A percentile compares a stretch with the other conserved stretches of the same genome.
These are phyloP conservation scores for Pleodorina starrii DNA, from an alignment of 139 green algal genomes.

Conservation along the genomic window DNA sequence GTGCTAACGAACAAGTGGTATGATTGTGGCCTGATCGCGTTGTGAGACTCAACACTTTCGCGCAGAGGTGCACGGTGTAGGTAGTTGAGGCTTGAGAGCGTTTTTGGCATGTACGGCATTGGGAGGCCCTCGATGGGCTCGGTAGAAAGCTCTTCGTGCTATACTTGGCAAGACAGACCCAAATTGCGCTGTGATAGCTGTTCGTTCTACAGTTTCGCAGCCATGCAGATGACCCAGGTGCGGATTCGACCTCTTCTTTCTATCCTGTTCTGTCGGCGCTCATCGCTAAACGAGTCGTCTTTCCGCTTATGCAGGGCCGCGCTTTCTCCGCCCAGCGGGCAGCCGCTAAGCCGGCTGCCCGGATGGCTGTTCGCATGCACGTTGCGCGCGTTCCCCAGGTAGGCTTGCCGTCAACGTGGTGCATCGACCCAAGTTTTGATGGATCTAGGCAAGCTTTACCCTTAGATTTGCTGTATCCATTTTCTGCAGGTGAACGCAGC, in stretches of 20 bases:
- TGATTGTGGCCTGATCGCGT: no score
- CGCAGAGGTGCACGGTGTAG: no score
- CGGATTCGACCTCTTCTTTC: background rate
- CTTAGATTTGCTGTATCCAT: background rate
- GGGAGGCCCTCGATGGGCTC: no score
- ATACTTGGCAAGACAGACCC: no score
- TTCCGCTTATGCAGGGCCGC: background rate
- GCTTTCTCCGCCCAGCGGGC: conserved; percentile 27
- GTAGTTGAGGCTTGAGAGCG: no score
- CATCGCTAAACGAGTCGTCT: background rate
- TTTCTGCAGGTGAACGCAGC: conserved; percentile 54
- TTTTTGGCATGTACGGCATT: no score
- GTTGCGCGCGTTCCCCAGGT: conserved; percentile 29
- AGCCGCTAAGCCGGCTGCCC: background rate
- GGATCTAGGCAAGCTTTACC: no score
- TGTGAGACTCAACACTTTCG: no score
- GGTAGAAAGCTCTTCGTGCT: no score
- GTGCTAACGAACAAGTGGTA: no score
- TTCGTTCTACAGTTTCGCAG: background rate
- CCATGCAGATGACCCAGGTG: conserved; percentile 45
- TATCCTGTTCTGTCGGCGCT: conserved; percentile 29
- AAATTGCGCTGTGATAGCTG: background rate
- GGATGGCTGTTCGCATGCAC: background rate
- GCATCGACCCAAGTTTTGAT: no score
- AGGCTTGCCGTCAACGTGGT: conserved; percentile 19